Percentiles rank a stretch among this genome's conserved stretches.
Conservation (phyloP, 169 alveolate species). For the Cryptosporidium viatorum region DNA sequence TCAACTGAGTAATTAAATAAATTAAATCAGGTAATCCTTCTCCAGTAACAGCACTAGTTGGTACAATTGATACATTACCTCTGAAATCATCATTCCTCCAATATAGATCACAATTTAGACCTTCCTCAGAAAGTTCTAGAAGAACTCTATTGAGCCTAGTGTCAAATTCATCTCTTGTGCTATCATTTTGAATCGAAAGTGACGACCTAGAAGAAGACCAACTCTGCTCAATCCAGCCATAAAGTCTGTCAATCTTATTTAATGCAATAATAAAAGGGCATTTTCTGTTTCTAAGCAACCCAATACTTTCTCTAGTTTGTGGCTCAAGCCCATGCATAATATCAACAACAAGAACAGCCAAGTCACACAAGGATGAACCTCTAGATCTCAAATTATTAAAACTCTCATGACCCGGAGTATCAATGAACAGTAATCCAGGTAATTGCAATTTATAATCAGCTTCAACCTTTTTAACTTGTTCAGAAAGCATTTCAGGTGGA, state of each 20-base stretch:
- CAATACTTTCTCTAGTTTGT: constrained; percentile 95
- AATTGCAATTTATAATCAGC: constrained; percentile 83
- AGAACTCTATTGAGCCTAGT: constrained; percentile 84
- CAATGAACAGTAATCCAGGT: constrained; percentile 98
- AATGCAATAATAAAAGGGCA: constrained; percentile 99
- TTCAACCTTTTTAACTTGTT: constrained; percentile 86
- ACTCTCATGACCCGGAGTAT: constrained; percentile 99
- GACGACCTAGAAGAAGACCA: constrained; percentile 90
- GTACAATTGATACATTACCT: constrained; percentile 94
- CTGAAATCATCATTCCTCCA: constrained; percentile 96
- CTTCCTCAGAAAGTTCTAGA: constrained; percentile 94
- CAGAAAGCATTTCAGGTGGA: constrained; percentile 94
- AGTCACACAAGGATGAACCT: constrained; percentile 98
- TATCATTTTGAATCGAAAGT: constrained; percentile 86
- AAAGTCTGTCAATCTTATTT: constrained; percentile 97
- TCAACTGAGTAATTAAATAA: constrained; percentile 90
- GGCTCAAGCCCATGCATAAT: constrained; percentile 99
- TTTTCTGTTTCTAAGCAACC: constrained; percentile 88
- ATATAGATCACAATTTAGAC: constrained; percentile 94
- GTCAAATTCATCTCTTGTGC: constrained; percentile 89
- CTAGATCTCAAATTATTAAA: constrained; percentile 92
- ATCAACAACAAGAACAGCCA: constrained; percentile 99
- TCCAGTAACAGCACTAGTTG: constrained; percentile 99
- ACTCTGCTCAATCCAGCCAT: constrained; percentile 93
- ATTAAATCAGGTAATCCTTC: constrained; percentile 98